A percentile compares a stretch with the other conserved stretches of the same genome.
These are phyloP conservation scores for Lepidium aucheri DNA, from an alignment of 345 rosid species.

Conservation along the genomic window DNA sequence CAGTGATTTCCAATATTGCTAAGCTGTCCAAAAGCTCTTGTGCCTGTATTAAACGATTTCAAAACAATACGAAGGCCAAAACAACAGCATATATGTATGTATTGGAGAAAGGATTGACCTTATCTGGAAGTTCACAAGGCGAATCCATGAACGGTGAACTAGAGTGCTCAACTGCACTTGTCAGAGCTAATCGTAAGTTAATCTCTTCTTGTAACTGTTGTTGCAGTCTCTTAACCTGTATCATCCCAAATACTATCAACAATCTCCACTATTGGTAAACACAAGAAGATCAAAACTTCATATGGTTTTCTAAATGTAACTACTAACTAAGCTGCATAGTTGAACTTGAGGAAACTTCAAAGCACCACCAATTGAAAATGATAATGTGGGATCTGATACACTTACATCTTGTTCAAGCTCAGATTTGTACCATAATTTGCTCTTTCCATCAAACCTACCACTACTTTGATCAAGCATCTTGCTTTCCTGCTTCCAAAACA, in stretches of 20 bases:
- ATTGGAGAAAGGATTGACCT: constrained; percentile 33
- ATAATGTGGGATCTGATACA: constrained; percentile 12
- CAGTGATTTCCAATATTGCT: constrained; percentile 56
- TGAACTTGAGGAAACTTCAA: background rate
- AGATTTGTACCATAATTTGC: constrained; percentile 39
- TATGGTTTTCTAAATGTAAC: background rate
- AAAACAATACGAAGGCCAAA: background rate
- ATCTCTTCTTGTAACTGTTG: constrained; percentile 68
- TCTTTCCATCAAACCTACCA: constrained; percentile 37
- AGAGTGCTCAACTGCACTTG: constrained; percentile 59
- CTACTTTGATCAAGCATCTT: constrained; percentile 28
- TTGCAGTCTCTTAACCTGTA: constrained; percentile 65
- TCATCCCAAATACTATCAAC: background rate
- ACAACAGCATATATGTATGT: background rate
- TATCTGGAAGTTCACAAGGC: constrained; percentile 56
- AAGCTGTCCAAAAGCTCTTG: constrained; percentile 69
- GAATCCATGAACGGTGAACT: constrained; percentile 41
- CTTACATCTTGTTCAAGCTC: constrained; percentile 92
- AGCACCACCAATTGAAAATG: background rate
- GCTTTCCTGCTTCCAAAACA: constrained; percentile 30
- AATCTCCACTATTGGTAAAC: background rate
- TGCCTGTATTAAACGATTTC: constrained; percentile 32
- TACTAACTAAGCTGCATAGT: background rate
- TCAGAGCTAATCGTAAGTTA: constrained; percentile 53
- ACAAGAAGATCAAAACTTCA: background rate